Evolutionary conservation across 495 filamentous ascomycete genomes (phyloP), one percentile per base, ranked within the genome.

Genomic region (Recurvomyces mirabilis): DNA sequence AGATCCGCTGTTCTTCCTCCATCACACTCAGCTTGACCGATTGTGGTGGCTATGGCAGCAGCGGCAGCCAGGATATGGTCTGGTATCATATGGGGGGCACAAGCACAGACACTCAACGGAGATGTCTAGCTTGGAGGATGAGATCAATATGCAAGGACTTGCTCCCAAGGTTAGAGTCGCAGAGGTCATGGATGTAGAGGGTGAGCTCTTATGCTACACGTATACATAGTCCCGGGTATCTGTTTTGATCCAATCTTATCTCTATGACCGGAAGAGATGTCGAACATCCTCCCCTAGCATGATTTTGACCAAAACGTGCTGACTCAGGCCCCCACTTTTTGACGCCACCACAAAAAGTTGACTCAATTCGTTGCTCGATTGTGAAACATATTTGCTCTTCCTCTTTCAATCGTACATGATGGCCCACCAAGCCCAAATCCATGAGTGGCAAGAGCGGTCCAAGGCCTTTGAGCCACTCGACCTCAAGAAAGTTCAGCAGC

Each of bases 401-500:
- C n/a, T n/a, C n/a, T n/a, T n/a, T n/a, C n/a, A n/a, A n/a, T n/a
- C n/a, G n/a, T n/a, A n/a, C n/a, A n/a, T n/a, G n/a, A 47, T 47
- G 45, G 25, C 21, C 21, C 36, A 18, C 15, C 33, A 48, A 1
- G 17, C 38, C 6, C 44, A 50, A 9, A 43, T 64, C 29, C 62
- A 66, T 25, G 71, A 79, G 49, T 81, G 76, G 77, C 58, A 78
- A 23, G 65, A 64, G 23, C 68, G 74, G 29, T 57, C 73, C 15
- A 54, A 65, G 3, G 48, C 57, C 13, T 59, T 89, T 38, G 66
- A 72, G 40, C 68, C 73, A 4, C 60, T 73, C 20, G 84, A 93
- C 56, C 88, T 86, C 67, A 88, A 88, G 60, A 65, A 74, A 13
- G 74, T 93, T 41, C 85, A 93, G 57, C 73, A 74, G n/a, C 66